Base-by-base conservation (phyloP, 208 protist genomes). In the Wallacemonas sp. region DNA sequence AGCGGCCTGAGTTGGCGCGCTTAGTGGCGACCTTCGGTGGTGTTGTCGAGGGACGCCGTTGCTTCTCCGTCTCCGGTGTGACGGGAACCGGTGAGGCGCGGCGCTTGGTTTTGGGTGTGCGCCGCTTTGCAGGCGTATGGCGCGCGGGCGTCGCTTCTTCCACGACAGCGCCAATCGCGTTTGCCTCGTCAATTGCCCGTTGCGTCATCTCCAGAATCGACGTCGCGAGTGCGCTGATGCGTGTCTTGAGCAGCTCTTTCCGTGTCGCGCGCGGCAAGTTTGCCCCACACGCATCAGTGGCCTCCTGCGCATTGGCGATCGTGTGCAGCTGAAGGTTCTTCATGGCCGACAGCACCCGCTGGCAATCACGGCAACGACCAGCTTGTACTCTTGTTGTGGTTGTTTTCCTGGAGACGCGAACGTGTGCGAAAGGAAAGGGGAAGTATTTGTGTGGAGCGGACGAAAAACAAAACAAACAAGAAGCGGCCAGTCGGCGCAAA, bases 121-220 rank as follows among this genome's bases (percentile, higher is more conserved):
- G 4, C 26, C 41, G 15, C 15, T 46, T 46, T 19, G 41, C 41
- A 6, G 46, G 46, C n/a, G 46, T 4, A 4, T n/a, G 6, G 27
- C 46, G 46, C 24, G 46, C 6, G 24, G 46, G 24, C 8, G 46
- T 8, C 10, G 21, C 46, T n/a, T 10, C 26, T 5, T 19, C 8
- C 30, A 4, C 50, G 9, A 4, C n/a, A 3, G 15, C 29, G 30
- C 50, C 50, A 17, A 57, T n/a, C 21, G 52, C 30, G 26, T 52
- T 53, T 9, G 73, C 68, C 12, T 74, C 52, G 39, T 45, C 12
- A 5, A 66, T 1, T 1, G 68, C 62, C n/a, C 21, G 10, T 22
- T 65, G 54, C n/a, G 71, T 71, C 29, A 80, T 85, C 1, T 19
- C 42, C 6, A 81, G 33, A 29, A 85, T 80, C 5, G 76, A 57